Base-by-base conservation (phyloP, 75 land plant species). In the Larix kaempferi region DNA sequence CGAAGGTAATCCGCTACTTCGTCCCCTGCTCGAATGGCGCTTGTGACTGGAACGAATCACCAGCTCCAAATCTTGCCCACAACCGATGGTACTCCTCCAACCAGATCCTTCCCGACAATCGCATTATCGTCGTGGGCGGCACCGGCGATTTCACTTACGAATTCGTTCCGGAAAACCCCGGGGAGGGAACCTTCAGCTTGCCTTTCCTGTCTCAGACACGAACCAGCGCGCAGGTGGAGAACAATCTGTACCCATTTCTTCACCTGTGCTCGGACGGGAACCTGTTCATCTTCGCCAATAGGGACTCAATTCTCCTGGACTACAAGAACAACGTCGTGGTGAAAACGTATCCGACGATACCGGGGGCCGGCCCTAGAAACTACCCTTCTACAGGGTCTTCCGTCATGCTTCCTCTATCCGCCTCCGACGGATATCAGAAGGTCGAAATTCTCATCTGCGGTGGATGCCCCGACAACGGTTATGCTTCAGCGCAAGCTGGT, bases 41-140 rank as follows among this genome's bases (percentile, higher is more conserved):
- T 16, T 81, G 83, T 74, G 87, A 82, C 64, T 89, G 86, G 88
- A 27, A n/a, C 25, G 94, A 91, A 81, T 57, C 63, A n/a, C 56
- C 73, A n/a, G 79, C 66, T 23, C 81, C 74, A 27, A 39, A 39
- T 39, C 63, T 89, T 5, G 71, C 71, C 49, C 64, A 55, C 29
- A 59, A 21, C 1, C 78, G 81, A 37, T 77, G 81, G 88, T 74
- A 91, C 66, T 88, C 88, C 0, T 80, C 84, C 25, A 87, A 87
- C 67, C 91, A 89, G 59, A 86, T 91, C 59, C 74, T 91, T 29
- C 93, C 89, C 4, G 89, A 91, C 71, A 85, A 85, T 0, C 71
- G 83, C 14, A 69, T 83, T 6, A 87, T 89, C 41, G 80, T 91
- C 13, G 84, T 91, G 56, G 93, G 93, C 35, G 93, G 93, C 0